A percentile compares a stretch with the other conserved stretches of the same genome.
These are phyloP conservation scores for Lodderomyces parapsilosis DNA, from an alignment of 1,139 yeast species.

Conservation along the genomic window DNA sequence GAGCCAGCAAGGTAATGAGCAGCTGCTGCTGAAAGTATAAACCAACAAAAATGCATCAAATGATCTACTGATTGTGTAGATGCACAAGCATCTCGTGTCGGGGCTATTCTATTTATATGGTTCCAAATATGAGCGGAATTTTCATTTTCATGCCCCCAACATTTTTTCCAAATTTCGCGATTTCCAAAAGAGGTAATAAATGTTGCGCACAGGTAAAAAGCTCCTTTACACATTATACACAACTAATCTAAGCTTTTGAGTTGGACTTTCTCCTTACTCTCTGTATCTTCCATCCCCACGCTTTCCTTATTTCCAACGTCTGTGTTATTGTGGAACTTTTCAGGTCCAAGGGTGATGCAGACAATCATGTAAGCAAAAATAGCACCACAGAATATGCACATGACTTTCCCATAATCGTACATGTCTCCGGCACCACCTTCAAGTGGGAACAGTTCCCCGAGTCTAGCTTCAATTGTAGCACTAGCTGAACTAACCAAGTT, in stretches of 20 bases:
- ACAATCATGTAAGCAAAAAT: constrained; percentile 32
- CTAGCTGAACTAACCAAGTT: constrained; percentile 38
- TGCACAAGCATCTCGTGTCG: neutral
- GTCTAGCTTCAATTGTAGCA: constrained; percentile 35
- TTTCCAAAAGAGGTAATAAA: neutral
- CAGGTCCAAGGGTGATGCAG: constrained; percentile 33
- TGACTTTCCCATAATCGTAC: constrained; percentile 36
- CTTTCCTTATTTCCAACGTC: constrained; percentile 1
- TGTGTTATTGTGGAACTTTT: constrained; percentile 21
- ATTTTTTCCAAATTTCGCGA: too few relatives aligned
- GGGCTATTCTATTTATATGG: neutral
- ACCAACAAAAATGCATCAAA: neutral
- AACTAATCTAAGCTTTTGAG: neutral
- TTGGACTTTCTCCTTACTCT: neutral
- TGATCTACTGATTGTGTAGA: neutral
- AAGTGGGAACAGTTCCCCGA: constrained; percentile 32
- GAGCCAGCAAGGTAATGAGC: neutral
- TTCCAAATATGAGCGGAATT: neutral
- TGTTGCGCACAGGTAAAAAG: neutral
- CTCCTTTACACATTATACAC: too few relatives aligned
- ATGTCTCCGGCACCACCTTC: constrained; percentile 15
- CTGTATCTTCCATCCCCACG: neutral
- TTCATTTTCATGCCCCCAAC: too few relatives aligned
- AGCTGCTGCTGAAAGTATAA: neutral
- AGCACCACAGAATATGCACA: constrained; percentile 40